Evolutionary conservation across 306 rosid species (phyloP), one percentile per base, ranked within the genome.

Genomic region (Castanea mollissima): DNA sequence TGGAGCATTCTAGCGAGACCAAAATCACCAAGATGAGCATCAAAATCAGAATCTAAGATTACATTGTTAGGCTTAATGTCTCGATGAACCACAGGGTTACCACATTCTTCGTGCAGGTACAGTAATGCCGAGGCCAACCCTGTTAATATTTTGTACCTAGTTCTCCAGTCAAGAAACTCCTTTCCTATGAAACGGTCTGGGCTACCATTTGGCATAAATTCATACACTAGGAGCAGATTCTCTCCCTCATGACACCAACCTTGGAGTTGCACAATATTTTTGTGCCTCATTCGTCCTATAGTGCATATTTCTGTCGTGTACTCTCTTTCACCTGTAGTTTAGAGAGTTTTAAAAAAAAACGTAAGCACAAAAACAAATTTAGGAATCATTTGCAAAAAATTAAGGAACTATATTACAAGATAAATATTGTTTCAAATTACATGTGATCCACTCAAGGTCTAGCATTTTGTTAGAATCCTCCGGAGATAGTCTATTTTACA

Each of bases 131-230:
- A 88, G 64, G 92, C 90, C 60, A 90, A 74, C 19, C 92, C 92
- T 63, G 80, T 74, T 35, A 88, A 31, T 58, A 90, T 81, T 7
- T 75, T 90, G 77, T 85, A 85, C 79, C 94, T 81, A 9, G 87
- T 79, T 83, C 76, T 75, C 92, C 89, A 86, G 35, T 86, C 76
- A 4, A 90, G 87, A 56, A 32, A 13, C 3, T 57, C 86, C 23
- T 83, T 85, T 44, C 88, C 90, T 15, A 88, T 81, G 84, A 81
- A 85, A 0, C 31, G 80, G 46, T 86, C 92, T 1, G 86, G 88
- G 84, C 94, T 86, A 57, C 92, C 87, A 15, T 90, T 90, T 67
- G 85, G 79, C 94, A 90, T 90, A 73, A 79, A 90, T 11, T 88
- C 90, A 65, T 81, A 90, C 29, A 90, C 89, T 29, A 86, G 59